Percentiles rank a stretch among this genome's conserved stretches.
Conservation (phyloP, 257 asterid genomes). For the Salvia hispanica region DNA sequence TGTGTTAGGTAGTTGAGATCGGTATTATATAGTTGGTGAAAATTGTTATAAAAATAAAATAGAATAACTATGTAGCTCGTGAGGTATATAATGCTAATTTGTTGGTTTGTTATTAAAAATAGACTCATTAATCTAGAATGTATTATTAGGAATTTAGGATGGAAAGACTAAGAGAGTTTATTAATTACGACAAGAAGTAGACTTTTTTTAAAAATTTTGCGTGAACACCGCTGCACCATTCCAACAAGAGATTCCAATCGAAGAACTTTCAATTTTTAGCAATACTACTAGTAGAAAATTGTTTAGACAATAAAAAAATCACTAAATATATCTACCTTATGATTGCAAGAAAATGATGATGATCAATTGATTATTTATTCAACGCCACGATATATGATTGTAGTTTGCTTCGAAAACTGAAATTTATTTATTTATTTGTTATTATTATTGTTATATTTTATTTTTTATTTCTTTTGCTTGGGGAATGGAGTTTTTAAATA, state of each 20-base stretch:
- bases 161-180: background rate
- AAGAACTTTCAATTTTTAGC: no score
- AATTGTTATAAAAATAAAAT: background rate
- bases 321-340: background rate
- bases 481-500: no score
- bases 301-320: conserved; percentile 1
- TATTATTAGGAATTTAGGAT: background rate
- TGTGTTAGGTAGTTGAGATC: background rate
- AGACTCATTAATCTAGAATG: background rate
- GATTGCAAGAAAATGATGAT: conserved; percentile 10
- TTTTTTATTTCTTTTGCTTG: no score
- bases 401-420: background rate
- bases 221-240: no score
- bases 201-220: no score
- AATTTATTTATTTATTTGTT: no score
- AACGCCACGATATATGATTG: no score
- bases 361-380: background rate
- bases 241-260: rapidly evolving
- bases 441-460: no score
- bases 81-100: conserved; percentile 14
- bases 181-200: background rate
- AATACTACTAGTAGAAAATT: background rate
- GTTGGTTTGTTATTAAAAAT: conserved; percentile 5
- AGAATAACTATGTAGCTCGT: conserved; percentile 8
- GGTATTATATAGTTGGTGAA: conserved; percentile 9